These are phyloP conservation scores for Trichophyton rubrum DNA, from an alignment of 2,329 filamentous ascomycete species.

Conservation along the genomic window DNA sequence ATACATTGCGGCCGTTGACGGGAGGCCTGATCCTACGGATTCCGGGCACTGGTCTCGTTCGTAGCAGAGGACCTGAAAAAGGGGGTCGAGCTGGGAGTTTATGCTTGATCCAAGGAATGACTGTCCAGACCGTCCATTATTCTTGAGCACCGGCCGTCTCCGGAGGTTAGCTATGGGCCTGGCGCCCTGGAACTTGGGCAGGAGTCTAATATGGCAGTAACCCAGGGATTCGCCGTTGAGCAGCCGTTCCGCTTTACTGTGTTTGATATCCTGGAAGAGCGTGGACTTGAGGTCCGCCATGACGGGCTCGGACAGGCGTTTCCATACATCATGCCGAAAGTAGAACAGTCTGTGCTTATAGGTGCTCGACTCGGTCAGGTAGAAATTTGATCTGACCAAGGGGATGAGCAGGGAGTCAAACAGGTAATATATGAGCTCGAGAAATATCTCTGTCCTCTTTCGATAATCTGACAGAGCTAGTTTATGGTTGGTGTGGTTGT, in stretches of 20 bases:
- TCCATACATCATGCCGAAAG: slow-evolving; percentile 91
- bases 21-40: slow-evolving; percentile 64
- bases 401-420: slow-evolving; percentile 89
- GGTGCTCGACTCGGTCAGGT: slow-evolving; percentile 78
- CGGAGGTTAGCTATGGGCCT: slow-evolving; percentile 81
- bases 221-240: slow-evolving; percentile 55
- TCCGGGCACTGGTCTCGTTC: slow-evolving; percentile 53
- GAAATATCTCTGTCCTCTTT: slow-evolving; percentile 67
- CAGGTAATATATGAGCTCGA: slow-evolving; percentile 80
- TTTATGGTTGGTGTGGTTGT: neutral
- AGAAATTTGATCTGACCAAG: slow-evolving; percentile 74
- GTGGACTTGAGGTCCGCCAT: slow-evolving; percentile 52
- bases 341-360: slow-evolving; percentile 78
- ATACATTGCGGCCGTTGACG: slow-evolving; percentile 72
- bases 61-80: slow-evolving; percentile 63
- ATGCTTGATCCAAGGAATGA: slow-evolving; percentile 53
- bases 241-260: slow-evolving; percentile 43
- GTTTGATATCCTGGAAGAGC: slow-evolving; percentile 68
- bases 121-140: slow-evolving; percentile 20
- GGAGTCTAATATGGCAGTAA: slow-evolving; percentile 63
- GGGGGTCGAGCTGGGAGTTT: slow-evolving; percentile 57
- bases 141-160: slow-evolving; percentile 41
- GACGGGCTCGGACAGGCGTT: slow-evolving; percentile 58
- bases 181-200: slow-evolving; percentile 67
- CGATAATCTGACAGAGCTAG: slow-evolving; percentile 56